Evolutionary conservation across 2,329 filamentous ascomycete genomes (phyloP), one percentile per base, ranked within the genome.

Genomic region (Fusarium scirpi): DNA sequence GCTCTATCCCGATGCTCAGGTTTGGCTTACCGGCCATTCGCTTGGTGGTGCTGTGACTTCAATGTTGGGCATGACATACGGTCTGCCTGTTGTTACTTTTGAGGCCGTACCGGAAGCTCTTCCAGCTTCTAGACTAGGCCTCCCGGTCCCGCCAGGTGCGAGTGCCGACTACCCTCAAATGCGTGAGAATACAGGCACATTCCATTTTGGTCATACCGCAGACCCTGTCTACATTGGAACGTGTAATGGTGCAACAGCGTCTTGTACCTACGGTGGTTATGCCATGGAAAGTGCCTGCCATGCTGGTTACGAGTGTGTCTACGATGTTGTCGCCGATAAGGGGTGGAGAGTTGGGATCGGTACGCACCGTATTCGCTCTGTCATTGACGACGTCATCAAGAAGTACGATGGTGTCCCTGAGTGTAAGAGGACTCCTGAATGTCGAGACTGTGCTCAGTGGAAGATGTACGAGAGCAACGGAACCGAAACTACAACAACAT

Each of bases 391-490:
- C 78, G 93, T 99, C 5, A 87, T 98, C 66, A 86, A 91, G 75
- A 90, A 90, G 73, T 98, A 98, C 76, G 92, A 97, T 67, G 83
- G 85, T 6, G 93, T 97, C 1, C 92, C 96, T 0, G 83, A 88
- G 70, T 98, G 96, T 80, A 87, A 87, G 57, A 85, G 87, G 30
- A 94, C 95, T 9, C 86, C 89, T 24, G 91, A 94, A 55, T 98
- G 96, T 78, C 89, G 92, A 43, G 96, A 99, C 78, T 98, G 95
- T 76, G 93, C 89, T 62, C 90, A 91, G 59, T 98, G 96, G 96
- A 97, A 97, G 76, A 97, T 94, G 85, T 97, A 93, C 77, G 91
- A 94, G 80, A 97, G 94, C 78, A 98, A 98, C 78, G 92, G 92
- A 30, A 96, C 92, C 3, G 91, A 94, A 69, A 87, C 85, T 2